Evolutionary conservation across 129 eudicot genomes (phyloP), one percentile per base, ranked within the genome.

Genomic region (Flaveria robusta): DNA sequence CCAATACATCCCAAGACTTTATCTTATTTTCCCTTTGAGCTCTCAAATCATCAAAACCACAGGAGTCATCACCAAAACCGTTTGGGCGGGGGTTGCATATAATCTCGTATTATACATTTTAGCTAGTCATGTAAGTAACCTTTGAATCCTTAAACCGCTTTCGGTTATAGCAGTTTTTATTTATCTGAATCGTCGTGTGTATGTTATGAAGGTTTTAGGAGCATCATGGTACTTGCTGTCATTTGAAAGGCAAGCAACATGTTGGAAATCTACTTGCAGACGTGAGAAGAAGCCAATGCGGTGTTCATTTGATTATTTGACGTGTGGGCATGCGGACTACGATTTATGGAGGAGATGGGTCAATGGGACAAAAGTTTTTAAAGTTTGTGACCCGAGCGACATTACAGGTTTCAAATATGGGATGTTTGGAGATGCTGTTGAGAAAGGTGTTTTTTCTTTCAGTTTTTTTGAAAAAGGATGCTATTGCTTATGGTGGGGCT

Each of bases 11-110:
- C 97, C 97, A 7, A 81, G 98, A 71, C 81, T 93, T 39, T 93
- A 87, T 87, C 83, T 88, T 46, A 87, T 88, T 47, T 91, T 88
- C 52, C 98, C 97, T 5, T 78, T 93, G 62, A 91, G 91, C 70
- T 87, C 96, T 51, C 84, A 87, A 79, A 87, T 93, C 24, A 86
- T 90, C 75, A 88, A 84, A 84, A 85, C 97, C 50, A 86, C 96
- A 34, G 98, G 98, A 55, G 90, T 91, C 16, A 85, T 91, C 75
- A 84, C 96, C 51, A 88, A 84, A 42, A 93, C 98, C 2, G 98
- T 96, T 14, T 91, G 98, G 98, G 96, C 96, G 1, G 98, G 98
- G 10, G 98, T 96, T 9, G 97, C 96, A 1, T 93, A 93, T 66
- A 90, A 93, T 88, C 90, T 93, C 9, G 79, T 89, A 8, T 83